A percentile compares a stretch with the other conserved stretches of the same genome.
phyloP scores from a whole-genome alignment of 805 yeast species.

The Ogataea siamensis region DNA sequence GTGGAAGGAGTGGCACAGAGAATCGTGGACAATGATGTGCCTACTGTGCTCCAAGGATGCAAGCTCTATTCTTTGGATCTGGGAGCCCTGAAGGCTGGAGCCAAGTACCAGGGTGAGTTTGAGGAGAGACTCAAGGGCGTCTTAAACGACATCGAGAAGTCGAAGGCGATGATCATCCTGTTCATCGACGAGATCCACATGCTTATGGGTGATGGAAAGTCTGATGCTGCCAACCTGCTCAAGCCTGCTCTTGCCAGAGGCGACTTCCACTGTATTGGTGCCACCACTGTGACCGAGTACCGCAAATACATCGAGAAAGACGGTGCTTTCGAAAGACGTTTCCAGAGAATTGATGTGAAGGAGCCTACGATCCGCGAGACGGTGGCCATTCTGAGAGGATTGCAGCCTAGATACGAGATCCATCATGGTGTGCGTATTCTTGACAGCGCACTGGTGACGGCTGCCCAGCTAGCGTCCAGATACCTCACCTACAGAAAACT shows the following conservation, averaged over 20 bases:
- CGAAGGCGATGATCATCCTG: constrained; percentile 79
- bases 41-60: constrained; percentile 77
- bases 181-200: constrained; percentile 98
- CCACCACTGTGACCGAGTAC: constrained; percentile 94
- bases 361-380: constrained; percentile 93
- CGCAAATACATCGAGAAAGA: constrained; percentile 91
- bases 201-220: constrained; percentile 99
- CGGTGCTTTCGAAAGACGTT: constrained; percentile 98
- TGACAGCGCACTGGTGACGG: constrained; percentile 90
- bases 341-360: constrained; percentile 94
- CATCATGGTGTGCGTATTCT: constrained; percentile 97
- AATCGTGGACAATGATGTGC: constrained; percentile 93
- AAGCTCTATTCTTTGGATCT: constrained; percentile 84
- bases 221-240: constrained; percentile 93
- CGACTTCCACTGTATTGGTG: constrained; percentile 94
- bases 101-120: constrained; percentile 97
- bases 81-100: constrained; percentile 98
- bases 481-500: constrained; percentile 92
- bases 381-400: constrained; percentile 92
- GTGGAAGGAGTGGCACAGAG: constrained; percentile 99
- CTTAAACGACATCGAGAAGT: constrained; percentile 85
- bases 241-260: constrained; percentile 98
- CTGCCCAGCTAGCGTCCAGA: constrained; percentile 92
- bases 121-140: constrained; percentile 98
- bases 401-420: constrained; percentile 91